Evolutionary conservation across 2,329 filamentous ascomycete species (phyloP).

Genomic region (Chaetomium globosum): DNA sequence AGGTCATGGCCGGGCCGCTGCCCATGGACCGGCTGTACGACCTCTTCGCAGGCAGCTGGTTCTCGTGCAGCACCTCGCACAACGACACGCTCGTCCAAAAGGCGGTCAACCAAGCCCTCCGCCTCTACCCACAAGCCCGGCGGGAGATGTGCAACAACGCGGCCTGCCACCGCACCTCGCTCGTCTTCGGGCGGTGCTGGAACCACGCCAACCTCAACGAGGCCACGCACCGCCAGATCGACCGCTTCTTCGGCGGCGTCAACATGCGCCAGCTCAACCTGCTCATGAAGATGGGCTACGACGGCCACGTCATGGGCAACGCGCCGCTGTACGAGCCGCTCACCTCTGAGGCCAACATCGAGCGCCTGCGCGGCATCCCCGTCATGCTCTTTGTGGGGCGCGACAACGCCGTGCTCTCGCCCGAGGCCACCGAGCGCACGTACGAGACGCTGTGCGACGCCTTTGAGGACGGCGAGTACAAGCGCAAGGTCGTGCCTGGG

Average conservation of each 20-base stretch:
- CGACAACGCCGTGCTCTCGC: conserved; percentile 60
- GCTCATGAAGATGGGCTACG: conserved; percentile 58
- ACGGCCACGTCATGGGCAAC: conserved; percentile 57
- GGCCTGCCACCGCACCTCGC: conserved; percentile 61
- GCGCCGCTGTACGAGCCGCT: conserved; percentile 52
- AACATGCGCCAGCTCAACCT: conserved; percentile 61
- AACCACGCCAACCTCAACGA: conserved; percentile 67
- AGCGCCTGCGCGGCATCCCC: conserved; percentile 55
- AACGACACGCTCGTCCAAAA: conserved; percentile 55
- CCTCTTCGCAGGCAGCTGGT: conserved; percentile 56
- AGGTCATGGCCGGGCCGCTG: conserved; percentile 53
- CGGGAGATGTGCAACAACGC: conserved; percentile 64
- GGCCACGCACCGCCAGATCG: conserved; percentile 64
- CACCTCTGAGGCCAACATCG: conserved; percentile 54
- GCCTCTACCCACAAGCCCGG: conserved; percentile 58
- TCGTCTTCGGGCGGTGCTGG: conserved; percentile 67
- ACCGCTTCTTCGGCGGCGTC: conserved; percentile 64
- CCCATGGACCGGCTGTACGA: conserved; percentile 55
- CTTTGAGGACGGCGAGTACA: conserved; percentile 53
- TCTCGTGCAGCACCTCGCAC: conserved; percentile 53
- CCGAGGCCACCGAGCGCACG: conserved; percentile 55
- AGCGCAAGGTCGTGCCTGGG: conserved; percentile 55
- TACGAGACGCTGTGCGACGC: conserved; percentile 56
- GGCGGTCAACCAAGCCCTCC: conserved; percentile 57
- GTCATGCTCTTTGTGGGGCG: conserved; percentile 59